Conservation (phyloP, 2,329 filamentous ascomycete species). For the Tolypocladium pustulatum region DNA sequence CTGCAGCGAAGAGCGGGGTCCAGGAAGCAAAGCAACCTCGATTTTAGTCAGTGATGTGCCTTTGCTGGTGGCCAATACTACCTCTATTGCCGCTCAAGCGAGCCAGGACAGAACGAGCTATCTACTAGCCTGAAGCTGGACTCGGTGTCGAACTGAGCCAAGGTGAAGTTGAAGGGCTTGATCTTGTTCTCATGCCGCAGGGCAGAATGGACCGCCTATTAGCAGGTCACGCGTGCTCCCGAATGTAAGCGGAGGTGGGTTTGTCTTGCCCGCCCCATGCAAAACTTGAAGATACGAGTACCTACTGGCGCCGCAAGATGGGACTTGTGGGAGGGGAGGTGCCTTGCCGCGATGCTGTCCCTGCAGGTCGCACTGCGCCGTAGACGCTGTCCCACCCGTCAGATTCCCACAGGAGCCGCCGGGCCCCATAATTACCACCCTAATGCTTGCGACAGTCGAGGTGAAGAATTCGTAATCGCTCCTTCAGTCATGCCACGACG, state of each 20-base stretch:
- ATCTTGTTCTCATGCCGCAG: not conserved
- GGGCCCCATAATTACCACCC: not conserved
- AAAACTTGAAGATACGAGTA: not conserved
- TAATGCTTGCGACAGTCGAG: not conserved
- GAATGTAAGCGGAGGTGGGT: not conserved
- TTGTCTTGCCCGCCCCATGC: not conserved
- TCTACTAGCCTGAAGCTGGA: not conserved
- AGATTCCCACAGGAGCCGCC: not conserved
- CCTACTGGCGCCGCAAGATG: not conserved
- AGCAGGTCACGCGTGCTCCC: not conserved
- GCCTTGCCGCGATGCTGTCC: not conserved
- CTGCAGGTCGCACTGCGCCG: conserved; percentile 1
- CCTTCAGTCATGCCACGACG: not conserved
- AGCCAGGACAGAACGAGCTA: not conserved
- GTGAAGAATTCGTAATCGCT: not conserved
- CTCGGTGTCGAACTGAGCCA: too few relatives aligned
- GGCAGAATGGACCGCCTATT: not conserved
- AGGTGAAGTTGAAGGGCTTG: not conserved
- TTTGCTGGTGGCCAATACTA: not conserved
- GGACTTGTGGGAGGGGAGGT: not conserved
- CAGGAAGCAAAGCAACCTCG: not conserved
- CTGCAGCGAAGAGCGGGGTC: not conserved
- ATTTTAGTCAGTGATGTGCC: not conserved
- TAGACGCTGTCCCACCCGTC: not conserved
- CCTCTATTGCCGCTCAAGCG: not conserved